phyloP scores from a whole-genome alignment of 2,329 filamentous ascomycete species.

The Ophiostoma sp. region DNA sequence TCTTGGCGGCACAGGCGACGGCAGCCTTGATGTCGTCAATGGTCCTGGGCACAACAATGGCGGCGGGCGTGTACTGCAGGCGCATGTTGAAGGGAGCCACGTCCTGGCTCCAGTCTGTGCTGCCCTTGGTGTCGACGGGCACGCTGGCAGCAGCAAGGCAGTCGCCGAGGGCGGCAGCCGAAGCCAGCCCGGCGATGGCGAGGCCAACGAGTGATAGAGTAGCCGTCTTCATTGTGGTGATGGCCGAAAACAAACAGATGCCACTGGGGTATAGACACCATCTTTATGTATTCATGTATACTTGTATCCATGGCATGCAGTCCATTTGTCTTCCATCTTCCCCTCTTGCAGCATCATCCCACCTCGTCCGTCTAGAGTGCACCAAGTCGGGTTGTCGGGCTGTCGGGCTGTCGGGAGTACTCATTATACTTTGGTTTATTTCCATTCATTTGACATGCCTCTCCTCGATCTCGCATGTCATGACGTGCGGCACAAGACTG shows the following conservation, averaged over 20 bases:
- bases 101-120: slow-evolving; percentile 30
- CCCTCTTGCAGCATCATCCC: not conserved
- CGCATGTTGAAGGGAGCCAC: slow-evolving; percentile 29
- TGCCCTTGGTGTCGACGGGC: slow-evolving; percentile 28
- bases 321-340: not conserved
- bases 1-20: slow-evolving; percentile 41
- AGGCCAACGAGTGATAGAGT: not conserved
- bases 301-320: not conserved
- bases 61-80: slow-evolving; percentile 26
- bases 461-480: not conserved
- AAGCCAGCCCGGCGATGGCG: not conserved
- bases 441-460: not conserved
- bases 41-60: slow-evolving; percentile 42
- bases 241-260: not conserved
- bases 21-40: slow-evolving; percentile 43
- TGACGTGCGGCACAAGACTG: not conserved
- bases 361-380: not conserved
- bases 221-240: not conserved
- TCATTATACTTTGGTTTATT: not conserved
- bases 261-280: not conserved
- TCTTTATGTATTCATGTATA: not conserved
- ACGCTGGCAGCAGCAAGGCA: slow-evolving; percentile 30
- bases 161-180: not conserved
- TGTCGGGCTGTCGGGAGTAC: not conserved
- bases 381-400: not conserved